Percentiles rank a stretch among this genome's conserved stretches.
phyloP scores from a whole-genome alignment of 1,284 basidiomycete species.

The Tremellales sp. region DNA sequence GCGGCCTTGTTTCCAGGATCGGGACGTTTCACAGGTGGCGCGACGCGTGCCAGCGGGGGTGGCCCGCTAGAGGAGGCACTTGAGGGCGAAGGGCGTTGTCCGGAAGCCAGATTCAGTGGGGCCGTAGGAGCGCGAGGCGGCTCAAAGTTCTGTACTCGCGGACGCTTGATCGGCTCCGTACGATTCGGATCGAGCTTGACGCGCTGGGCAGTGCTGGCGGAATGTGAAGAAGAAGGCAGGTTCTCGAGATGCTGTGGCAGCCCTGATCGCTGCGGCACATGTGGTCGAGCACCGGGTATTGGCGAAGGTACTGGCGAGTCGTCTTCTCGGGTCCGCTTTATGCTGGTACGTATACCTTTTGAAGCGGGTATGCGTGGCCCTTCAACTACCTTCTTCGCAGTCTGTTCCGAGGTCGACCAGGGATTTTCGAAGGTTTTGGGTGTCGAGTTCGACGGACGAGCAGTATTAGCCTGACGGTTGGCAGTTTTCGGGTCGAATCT shows the following conservation, averaged over 20 bases:
- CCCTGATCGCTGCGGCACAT: background rate
- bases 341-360: too few relatives aligned
- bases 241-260: background rate
- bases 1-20: background rate
- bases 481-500: slow-evolving; percentile 5
- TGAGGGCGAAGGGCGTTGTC: background rate
- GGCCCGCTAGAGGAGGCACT: background rate
- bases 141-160: slow-evolving; percentile 14
- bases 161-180: slow-evolving; percentile 11
- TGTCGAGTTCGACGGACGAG: background rate
- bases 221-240: background rate
- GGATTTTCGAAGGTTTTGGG: too few relatives aligned
- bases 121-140: slow-evolving; percentile 3
- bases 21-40: background rate
- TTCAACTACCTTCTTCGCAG: too few relatives aligned
- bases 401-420: too few relatives aligned
- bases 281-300: background rate
- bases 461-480: background rate
- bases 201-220: too few relatives aligned
- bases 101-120: background rate
- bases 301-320: background rate
- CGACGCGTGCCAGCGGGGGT: too few relatives aligned
- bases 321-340: too few relatives aligned
- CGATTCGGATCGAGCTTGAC: slow-evolving; percentile 8
- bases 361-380: too few relatives aligned